Conservation (phyloP, 768 basidiomycete genomes). For the Pulveroboletus sp. region DNA sequence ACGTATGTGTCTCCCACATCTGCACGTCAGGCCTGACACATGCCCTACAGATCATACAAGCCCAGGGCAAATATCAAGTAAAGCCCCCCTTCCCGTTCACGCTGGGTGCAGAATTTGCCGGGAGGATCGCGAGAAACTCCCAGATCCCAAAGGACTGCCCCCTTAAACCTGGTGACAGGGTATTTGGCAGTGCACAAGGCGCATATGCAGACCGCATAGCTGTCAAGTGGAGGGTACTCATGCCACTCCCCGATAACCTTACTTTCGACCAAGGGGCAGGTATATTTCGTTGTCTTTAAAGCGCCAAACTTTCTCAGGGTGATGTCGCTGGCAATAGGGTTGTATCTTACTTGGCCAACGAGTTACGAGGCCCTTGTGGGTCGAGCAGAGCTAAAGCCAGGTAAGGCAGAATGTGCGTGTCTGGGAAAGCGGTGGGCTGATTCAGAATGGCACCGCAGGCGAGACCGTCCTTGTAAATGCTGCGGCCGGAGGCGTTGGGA, state of each 20-base stretch:
- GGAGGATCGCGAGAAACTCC: slow-evolving; percentile 61
- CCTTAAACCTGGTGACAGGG: slow-evolving; percentile 77
- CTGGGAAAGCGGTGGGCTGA: slow-evolving; percentile 5
- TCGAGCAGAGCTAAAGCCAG: slow-evolving; percentile 72
- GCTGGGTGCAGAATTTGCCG: slow-evolving; percentile 83
- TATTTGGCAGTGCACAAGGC: slow-evolving; percentile 82
- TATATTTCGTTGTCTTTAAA: slow-evolving; percentile 26
- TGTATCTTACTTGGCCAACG: slow-evolving; percentile 89
- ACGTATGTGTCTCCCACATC: slow-evolving; percentile 36
- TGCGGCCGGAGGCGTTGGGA: slow-evolving; percentile 93
- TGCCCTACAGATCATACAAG: slow-evolving; percentile 62
- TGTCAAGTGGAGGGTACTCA: slow-evolving; percentile 43
- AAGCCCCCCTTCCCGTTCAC: slow-evolving; percentile 84
- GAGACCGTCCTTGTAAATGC: slow-evolving; percentile 94
- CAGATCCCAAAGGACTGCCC: slow-evolving; percentile 77
- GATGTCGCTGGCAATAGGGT: slow-evolving; percentile 37
- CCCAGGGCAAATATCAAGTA: slow-evolving; percentile 84
- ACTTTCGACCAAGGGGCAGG: slow-evolving; percentile 84
- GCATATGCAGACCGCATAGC: slow-evolving; percentile 74
- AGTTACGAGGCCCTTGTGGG: slow-evolving; percentile 89
- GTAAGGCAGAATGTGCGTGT: slow-evolving; percentile 33
- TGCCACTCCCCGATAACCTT: slow-evolving; percentile 70
- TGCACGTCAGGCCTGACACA: background rate
- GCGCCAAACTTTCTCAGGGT: background rate
- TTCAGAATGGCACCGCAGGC: slow-evolving; percentile 36